Evolutionary conservation across 2,329 filamentous ascomycete species (phyloP), one percentile per base, ranked within the genome.

Genomic region (Cercospora sojina): DNA sequence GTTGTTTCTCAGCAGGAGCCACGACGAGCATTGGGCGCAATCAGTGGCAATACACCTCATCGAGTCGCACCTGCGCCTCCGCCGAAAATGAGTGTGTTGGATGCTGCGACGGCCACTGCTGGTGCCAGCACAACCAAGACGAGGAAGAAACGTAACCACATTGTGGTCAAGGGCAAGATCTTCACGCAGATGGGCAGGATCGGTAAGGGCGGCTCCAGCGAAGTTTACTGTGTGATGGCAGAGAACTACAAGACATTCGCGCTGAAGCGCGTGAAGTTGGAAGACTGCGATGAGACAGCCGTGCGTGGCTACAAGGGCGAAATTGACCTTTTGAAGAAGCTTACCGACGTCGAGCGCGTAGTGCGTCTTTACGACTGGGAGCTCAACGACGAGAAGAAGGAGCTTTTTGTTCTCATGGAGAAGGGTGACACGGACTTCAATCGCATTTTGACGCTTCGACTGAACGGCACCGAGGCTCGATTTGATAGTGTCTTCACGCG

Each of bases 211-310:
- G 95, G 95, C 32, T 97, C 92, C 72, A 93, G 91, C 59, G 93
- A 96, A 75, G 95, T 99, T 1, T 99, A 97, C 79, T 90, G 93
- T 55, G 95, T 99, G 35, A 96, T 96, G 83, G 94, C 95, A 0
- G 95, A 99, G 78, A 98, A 97, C 75, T 93, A 92, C 75, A 96
- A 93, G 77, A 92, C 97, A 79, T 93, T 97, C 79, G 95, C 95
- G 0, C 81, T 99, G 71, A 99, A 99, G 81, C 86, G 92, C 58
- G 95, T 99, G 25, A 92, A 94, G 61, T 84, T 98, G 7, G 93
- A 96, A 75, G 91, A 94, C 73, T 91, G 92, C 29, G 94, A 99
- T 75, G 92, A 95, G 71, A 83, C 85, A 25, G 91, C 92, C 0
- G 87, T 99, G 61, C 86, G 87, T 65, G 94, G 94, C 0, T 98